Evolutionary conservation across 257 asterid species (phyloP).

Genomic region (Ilex asprella): DNA sequence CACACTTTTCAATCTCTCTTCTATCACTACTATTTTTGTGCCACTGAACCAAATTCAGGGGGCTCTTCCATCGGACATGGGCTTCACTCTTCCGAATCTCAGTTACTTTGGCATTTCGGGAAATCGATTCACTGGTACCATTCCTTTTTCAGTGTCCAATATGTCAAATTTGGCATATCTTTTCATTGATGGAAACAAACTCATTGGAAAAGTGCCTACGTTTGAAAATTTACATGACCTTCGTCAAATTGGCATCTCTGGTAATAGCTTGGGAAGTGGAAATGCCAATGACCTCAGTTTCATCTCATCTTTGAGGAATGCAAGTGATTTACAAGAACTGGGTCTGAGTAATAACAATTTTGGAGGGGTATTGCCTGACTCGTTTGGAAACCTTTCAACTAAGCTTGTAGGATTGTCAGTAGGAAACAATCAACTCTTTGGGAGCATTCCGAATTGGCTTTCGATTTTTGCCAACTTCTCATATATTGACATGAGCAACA

Average conservation of each 20-base stretch:
- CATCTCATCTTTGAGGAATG: constrained; percentile 11
- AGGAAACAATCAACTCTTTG: constrained; percentile 9
- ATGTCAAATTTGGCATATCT: constrained; percentile 7
- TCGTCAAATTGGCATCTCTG: not conserved
- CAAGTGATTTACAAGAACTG: not conserved
- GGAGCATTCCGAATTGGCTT: constrained; percentile 14
- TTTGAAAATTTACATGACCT: constrained; percentile 8
- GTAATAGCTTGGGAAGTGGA: constrained; percentile 12
- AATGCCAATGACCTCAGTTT: constrained; percentile 14
- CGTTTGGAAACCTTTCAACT: constrained; percentile 10
- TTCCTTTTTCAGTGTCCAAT: constrained; percentile 17
- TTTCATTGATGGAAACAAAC: not conserved
- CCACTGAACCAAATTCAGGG: constrained; percentile 16
- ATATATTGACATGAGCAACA: constrained; percentile 2
- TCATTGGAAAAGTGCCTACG: constrained; percentile 10
- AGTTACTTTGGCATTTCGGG: constrained; percentile 1
- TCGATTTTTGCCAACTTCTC: constrained; percentile 6
- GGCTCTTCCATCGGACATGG: constrained; percentile 13
- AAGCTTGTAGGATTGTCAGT: not conserved
- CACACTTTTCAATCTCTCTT: constrained; percentile 16
- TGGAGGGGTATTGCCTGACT: constrained; percentile 17
- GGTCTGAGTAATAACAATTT: constrained; percentile 9
- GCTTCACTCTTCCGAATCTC: constrained; percentile 14
- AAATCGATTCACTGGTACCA: constrained; percentile 13
- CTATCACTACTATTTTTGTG: constrained; percentile 8